phyloP scores from a whole-genome alignment of 805 yeast genomes.

The Sporopachydermia quercuum region DNA sequence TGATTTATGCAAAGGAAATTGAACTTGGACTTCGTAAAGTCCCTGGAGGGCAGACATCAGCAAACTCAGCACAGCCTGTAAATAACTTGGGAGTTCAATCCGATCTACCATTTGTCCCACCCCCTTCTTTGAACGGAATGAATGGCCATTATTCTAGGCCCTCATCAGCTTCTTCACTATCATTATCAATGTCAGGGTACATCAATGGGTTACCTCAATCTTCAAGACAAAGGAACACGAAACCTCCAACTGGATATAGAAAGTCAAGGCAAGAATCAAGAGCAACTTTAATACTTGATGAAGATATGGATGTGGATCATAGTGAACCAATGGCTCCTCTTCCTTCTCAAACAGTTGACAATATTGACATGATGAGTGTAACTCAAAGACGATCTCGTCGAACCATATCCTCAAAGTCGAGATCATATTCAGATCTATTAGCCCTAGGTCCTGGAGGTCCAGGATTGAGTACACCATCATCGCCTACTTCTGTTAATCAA shows the following conservation, averaged over 20 bases:
- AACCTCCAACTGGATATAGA: not conserved
- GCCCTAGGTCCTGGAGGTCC: not conserved
- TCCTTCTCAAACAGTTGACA: not conserved
- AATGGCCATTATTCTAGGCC: slow-evolving; percentile 1
- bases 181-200: not conserved
- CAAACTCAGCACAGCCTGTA: not conserved
- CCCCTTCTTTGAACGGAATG: not conserved
- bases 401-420: not conserved
- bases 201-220: not conserved
- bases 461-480: not conserved
- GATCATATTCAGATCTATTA: not conserved
- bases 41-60: too few species aligned
- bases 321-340: not conserved
- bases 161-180: not conserved
- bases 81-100: not conserved
- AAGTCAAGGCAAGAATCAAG: not conserved
- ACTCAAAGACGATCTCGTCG: not conserved
- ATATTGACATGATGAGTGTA: not conserved
- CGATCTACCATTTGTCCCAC: not conserved
- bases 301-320: too few species aligned
- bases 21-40: not conserved
- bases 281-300: not conserved
- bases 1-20: not conserved
- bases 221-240: not conserved
- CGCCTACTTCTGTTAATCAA: not conserved